Conservation (phyloP, 805 yeast genomes). For the Dipodascopsis tothii region DNA sequence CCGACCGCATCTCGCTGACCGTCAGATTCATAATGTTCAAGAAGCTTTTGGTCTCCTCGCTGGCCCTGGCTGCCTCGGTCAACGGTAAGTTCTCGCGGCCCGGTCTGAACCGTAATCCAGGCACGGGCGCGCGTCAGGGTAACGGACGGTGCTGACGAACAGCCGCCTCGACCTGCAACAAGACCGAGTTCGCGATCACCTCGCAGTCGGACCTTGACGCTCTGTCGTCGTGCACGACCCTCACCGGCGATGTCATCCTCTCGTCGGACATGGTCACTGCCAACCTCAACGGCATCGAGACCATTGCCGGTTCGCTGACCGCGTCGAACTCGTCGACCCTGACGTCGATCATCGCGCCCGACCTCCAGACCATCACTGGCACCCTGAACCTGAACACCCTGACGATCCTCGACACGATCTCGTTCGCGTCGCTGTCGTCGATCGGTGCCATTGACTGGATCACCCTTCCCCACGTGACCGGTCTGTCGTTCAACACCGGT, state of each 20-base stretch:
- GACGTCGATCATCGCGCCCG: constrained; percentile 65
- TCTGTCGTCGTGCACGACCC: constrained; percentile 64
- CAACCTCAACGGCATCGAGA: constrained; percentile 61
- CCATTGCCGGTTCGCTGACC: constrained; percentile 66
- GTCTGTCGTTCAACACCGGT: constrained; percentile 60
- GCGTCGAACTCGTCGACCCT: constrained; percentile 60
- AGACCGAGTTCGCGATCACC: constrained; percentile 59
- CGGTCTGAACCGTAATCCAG: background rate
- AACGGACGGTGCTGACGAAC: background rate
- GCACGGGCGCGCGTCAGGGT: background rate
- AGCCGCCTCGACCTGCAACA: constrained; percentile 17
- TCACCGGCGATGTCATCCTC: constrained; percentile 72
- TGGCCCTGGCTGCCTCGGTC: constrained; percentile 17
- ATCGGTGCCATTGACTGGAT: constrained; percentile 75
- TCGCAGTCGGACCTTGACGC: constrained; percentile 70
- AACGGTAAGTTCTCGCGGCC: constrained; percentile 12
- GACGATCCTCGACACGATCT: constrained; percentile 58
- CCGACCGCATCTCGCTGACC: too few relatives aligned
- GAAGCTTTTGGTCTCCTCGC: constrained; percentile 4
- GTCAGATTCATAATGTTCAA: background rate
- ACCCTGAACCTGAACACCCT: constrained; percentile 53
- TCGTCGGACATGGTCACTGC: constrained; percentile 43
- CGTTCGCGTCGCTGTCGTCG: constrained; percentile 69
- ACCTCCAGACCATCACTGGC: constrained; percentile 67
- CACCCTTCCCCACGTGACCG: constrained; percentile 77